phyloP scores from a whole-genome alignment of 495 filamentous ascomycete species.

The Astrothelium subdiscretum region DNA sequence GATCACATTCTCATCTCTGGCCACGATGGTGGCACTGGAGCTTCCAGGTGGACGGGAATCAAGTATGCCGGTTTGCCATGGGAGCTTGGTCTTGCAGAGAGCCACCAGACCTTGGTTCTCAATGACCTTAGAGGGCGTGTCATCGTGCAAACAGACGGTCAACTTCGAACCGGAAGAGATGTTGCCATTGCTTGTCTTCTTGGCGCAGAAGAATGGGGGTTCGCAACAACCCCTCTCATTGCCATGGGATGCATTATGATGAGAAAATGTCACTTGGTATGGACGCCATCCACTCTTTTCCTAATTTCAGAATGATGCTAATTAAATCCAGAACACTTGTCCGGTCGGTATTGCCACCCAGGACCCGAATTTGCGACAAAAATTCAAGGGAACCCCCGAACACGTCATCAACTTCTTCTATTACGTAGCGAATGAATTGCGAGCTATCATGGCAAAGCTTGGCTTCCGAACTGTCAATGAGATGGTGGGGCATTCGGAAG shows the following conservation, averaged over 20 bases:
- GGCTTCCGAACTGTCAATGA: slow-evolving; percentile 95
- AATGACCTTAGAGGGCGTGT: slow-evolving; percentile 97
- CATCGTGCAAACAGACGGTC: slow-evolving; percentile 95
- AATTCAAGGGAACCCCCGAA: slow-evolving; percentile 89
- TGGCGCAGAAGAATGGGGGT: slow-evolving; percentile 96
- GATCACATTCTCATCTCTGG: slow-evolving; percentile 98
- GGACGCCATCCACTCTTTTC: neutral
- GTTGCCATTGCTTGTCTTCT: slow-evolving; percentile 93
- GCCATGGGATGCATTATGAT: slow-evolving; percentile 98
- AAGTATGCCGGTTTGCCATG: slow-evolving; percentile 98
- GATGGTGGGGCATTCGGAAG: slow-evolving; percentile 92
- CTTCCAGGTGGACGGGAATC: slow-evolving; percentile 98
- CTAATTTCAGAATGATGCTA: slow-evolving; percentile 1
- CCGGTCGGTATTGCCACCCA: slow-evolving; percentile 97
- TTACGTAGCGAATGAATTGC: slow-evolving; percentile 94
- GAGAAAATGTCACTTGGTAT: slow-evolving; percentile 49
- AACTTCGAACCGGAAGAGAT: slow-evolving; percentile 87
- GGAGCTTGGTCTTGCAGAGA: slow-evolving; percentile 97
- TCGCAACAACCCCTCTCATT: slow-evolving; percentile 94
- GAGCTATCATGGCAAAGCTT: slow-evolving; percentile 95
- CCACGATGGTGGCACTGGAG: slow-evolving; percentile 96
- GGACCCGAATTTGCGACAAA: slow-evolving; percentile 87
- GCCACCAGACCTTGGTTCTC: slow-evolving; percentile 95
- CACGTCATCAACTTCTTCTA: slow-evolving; percentile 99
- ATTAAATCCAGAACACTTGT: slow-evolving; percentile 55